Conservation (phyloP, 148 eudicot genomes). For the Fagopyrum homotropicum region DNA sequence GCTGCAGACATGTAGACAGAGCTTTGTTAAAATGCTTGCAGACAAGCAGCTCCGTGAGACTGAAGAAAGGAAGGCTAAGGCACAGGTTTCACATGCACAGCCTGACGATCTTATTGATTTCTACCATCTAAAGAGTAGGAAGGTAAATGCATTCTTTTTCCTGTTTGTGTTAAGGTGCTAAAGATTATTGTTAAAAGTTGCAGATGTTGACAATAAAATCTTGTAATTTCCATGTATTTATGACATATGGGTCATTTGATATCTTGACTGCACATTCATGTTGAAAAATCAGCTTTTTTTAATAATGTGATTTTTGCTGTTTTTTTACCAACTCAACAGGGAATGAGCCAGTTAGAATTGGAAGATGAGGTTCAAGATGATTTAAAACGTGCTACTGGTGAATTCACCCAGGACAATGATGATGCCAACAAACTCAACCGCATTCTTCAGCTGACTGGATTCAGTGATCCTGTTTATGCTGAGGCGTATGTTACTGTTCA, state of each 20-base stretch:
- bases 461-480: constrained; percentile 94
- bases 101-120: constrained; percentile 95
- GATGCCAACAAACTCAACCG: constrained; percentile 87
- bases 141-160: constrained; percentile 32
- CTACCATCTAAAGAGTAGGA: constrained; percentile 92
- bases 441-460: constrained; percentile 91
- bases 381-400: constrained; percentile 91
- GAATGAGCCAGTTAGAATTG: constrained; percentile 93
- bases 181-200: background rate
- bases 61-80: constrained; percentile 86
- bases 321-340: constrained; percentile 28
- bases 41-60: constrained; percentile 89
- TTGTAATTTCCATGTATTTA: background rate
- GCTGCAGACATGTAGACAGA: constrained; percentile 84
- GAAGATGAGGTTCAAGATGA: constrained; percentile 97
- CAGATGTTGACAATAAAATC: background rate
- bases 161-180: background rate
- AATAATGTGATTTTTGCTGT: background rate
- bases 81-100: constrained; percentile 74
- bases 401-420: constrained; percentile 64
- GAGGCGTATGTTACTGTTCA: constrained; percentile 98
- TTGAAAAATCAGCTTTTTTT: background rate
- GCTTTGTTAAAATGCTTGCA: constrained; percentile 87
- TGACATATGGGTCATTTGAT: background rate
- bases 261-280: background rate